Conservation (phyloP, 148 eudicot genomes). For the Gaultheria prostrata region DNA sequence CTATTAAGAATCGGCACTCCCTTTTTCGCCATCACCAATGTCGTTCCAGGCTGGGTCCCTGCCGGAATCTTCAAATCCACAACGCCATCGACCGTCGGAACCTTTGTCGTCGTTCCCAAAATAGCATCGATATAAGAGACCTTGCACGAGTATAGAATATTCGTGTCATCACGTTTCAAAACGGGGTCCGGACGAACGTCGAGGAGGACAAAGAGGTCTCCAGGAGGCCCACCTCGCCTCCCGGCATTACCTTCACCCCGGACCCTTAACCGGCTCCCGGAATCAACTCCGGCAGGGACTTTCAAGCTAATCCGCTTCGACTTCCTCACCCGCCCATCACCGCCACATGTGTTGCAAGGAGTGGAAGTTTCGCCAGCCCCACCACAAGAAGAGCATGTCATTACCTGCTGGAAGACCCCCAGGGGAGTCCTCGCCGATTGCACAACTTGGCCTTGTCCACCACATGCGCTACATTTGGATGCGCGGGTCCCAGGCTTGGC, state of each 20-base stretch:
- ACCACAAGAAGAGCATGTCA: slow-evolving; percentile 77
- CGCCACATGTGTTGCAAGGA: slow-evolving; percentile 79
- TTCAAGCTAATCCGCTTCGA: slow-evolving; percentile 77
- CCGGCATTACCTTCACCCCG: slow-evolving; percentile 84
- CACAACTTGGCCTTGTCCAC: slow-evolving; percentile 95
- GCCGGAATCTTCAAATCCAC: slow-evolving; percentile 88
- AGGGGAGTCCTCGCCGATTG: slow-evolving; percentile 87
- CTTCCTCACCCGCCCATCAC: slow-evolving; percentile 80
- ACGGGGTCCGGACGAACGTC: slow-evolving; percentile 71
- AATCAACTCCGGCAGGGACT: slow-evolving; percentile 90
- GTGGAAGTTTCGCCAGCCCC: slow-evolving; percentile 84
- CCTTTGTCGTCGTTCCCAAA: slow-evolving; percentile 71
- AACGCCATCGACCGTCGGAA: slow-evolving; percentile 83
- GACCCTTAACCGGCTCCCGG: slow-evolving; percentile 77
- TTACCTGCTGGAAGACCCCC: slow-evolving; percentile 89
- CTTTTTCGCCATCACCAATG: slow-evolving; percentile 86
- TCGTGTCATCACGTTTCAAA: slow-evolving; percentile 76
- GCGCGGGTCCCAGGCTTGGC: slow-evolving; percentile 81
- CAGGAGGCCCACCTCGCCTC: slow-evolving; percentile 84
- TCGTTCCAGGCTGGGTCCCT: slow-evolving; percentile 90
- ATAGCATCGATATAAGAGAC: slow-evolving; percentile 86
- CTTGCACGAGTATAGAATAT: slow-evolving; percentile 82
- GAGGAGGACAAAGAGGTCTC: slow-evolving; percentile 73
- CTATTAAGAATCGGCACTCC: slow-evolving; percentile 84
- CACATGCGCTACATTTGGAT: slow-evolving; percentile 67